Evolutionary conservation across 1,284 basidiomycete species (phyloP), one percentile per base, ranked within the genome.

Genomic region (Puccinia horiana): DNA sequence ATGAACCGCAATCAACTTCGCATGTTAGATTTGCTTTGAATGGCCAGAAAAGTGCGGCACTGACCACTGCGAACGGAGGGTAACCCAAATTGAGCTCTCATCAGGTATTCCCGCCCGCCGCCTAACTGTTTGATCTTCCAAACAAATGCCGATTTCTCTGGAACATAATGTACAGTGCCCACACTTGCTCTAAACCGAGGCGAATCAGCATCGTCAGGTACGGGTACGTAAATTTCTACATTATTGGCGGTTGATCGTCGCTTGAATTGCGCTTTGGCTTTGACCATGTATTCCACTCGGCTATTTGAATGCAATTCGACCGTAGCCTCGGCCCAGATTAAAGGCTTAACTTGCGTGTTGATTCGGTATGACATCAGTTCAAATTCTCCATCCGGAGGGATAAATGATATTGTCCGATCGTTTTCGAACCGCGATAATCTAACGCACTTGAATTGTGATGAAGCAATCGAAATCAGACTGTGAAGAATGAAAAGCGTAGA

Each of bases 381-480:
- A 85, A 99, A 98, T 87, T 98, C 96, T 84, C 97, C 97, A 86
- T 99, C 97, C 1, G 97, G 97, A 0, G 97, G 97, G 86, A 99
- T 99, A 88, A 99, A 99, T 37, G 93, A 95, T 87, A 99, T 99
- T 0, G 96, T 99, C 82, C 97, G 92, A 88, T 99, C 97, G 88
- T 98, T 98, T 86, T 99, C 97, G 87, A 99, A 99, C 20, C 96
- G 91, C 9, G 95, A 94, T n/a, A 99, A 90, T n/a, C 97, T 93
- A 20, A 99, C 97, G 86, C 97, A 99, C 89, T 81, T 32, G 37
- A 70, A 35, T 16, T 23, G n/a, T 26, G 35, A 61, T 20, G 26
- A 40, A 29, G 5, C 58, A 18, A 65, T 32, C 29, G n/a, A 44
- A 1, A 78, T 65, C 63, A 65, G 20, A 61, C 14, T 26, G 32